A percentile compares a stretch with the other conserved stretches of the same genome.
Evolutionary conservation across 2,329 filamentous ascomycete genomes (phyloP).

Genomic region (Thermothelomyces thermophilus): DNA sequence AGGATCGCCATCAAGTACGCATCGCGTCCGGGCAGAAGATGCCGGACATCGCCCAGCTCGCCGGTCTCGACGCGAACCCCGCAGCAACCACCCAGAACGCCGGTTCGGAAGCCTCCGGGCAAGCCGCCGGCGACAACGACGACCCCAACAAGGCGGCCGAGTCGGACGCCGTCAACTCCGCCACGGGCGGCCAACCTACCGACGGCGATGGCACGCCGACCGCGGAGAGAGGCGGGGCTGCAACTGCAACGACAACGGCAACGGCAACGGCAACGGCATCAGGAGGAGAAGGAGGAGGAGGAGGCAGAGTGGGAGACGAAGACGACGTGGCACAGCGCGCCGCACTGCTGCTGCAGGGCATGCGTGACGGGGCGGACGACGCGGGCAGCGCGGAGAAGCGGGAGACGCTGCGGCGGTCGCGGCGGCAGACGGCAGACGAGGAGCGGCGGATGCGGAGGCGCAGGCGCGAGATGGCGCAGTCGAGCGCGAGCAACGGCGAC

Average conservation of each 20-base stretch:
- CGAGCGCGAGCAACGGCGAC: slow-evolving; percentile 42
- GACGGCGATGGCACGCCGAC: not conserved
- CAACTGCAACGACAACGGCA: no score
- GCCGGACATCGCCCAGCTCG: slow-evolving; percentile 59
- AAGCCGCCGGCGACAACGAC: slow-evolving; percentile 35
- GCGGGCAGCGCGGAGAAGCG: slow-evolving; percentile 48
- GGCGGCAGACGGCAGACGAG: slow-evolving; percentile 70
- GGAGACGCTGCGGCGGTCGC: slow-evolving; percentile 53
- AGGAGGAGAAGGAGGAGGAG: not conserved
- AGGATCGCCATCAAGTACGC: slow-evolving; percentile 84
- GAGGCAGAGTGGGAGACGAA: slow-evolving; percentile 34
- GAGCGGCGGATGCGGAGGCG: slow-evolving; percentile 63
- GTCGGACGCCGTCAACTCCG: slow-evolving; percentile 38
- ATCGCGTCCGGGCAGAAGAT: slow-evolving; percentile 84
- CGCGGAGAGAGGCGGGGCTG: not conserved
- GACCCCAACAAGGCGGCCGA: slow-evolving; percentile 45
- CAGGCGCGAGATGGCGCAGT: slow-evolving; percentile 54
- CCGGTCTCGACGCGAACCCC: slow-evolving; percentile 22
- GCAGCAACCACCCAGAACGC: slow-evolving; percentile 27
- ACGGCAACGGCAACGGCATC: no score
- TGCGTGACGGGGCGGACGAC: slow-evolving; percentile 60
- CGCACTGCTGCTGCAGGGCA: slow-evolving; percentile 74
- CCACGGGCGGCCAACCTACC: slow-evolving; percentile 28
- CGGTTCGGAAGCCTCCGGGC: slow-evolving; percentile 30
- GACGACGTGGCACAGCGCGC: slow-evolving; percentile 82